Evolutionary conservation across 2,329 filamentous ascomycete species (phyloP), one percentile per base, ranked within the genome.

Genomic region (Diaporthe citrichinensis): DNA sequence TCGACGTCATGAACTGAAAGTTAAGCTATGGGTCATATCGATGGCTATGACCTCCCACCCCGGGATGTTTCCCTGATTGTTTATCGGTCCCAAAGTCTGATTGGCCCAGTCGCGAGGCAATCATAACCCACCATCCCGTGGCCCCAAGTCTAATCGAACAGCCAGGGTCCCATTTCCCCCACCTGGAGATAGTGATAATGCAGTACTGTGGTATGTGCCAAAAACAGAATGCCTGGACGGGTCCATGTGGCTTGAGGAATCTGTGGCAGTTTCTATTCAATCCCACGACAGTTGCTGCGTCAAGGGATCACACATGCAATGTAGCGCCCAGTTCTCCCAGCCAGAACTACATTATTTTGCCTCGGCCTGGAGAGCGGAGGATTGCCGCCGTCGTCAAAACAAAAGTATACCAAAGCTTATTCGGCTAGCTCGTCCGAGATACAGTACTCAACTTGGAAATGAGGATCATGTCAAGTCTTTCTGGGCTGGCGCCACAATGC

Each of bases 51-150:
- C 65, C 51, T 17, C 36, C 31, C 15, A 12, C 8, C 65, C 62
- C 25, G 51, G 65, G 65, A 69, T 69, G 49, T 36, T 41, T 69
- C 65, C 65, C 65, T 55, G 65, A 15, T 69, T 55, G 31, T 69
- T 41, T 23, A 39, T 53, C 46, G 65, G 49, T 31, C n/a, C 15
- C 14, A 12, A n/a, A 28, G 49, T 53, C 49, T 69, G 34, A 69
- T 69, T 55, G 65, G 65, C 23, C 9, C 34, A 41, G 8, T 12
- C 28, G 31, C 46, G 14, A 20, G 65, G 31, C n/a, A 39, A 28
- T 68, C 65, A 69, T 14, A 41, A 9, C 34, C n/a, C 12, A 20
- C 34, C 49, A n/a, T 55, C 15, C n/a, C 65, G 41, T 31, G 51
- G 15, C 17, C 34, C 49, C n/a, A 68, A 68, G 49, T 36, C 36